Evolutionary conservation across 371 early-diverging fungal species (phyloP).

Genomic region (Mucor plumbeus): DNA sequence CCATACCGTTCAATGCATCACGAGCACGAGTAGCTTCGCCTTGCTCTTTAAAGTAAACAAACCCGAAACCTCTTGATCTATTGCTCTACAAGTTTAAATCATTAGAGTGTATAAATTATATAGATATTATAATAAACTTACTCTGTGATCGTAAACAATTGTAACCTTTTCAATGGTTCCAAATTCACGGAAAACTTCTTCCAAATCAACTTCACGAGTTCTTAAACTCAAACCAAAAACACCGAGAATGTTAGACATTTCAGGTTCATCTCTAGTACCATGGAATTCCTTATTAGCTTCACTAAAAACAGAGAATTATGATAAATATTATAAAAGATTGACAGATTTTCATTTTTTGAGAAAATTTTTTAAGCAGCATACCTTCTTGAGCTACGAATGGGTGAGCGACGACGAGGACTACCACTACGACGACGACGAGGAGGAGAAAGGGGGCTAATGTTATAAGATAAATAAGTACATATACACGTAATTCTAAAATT

Average conservation of each 20-base stretch:
- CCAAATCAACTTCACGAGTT: slow-evolving; percentile 72
- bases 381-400: slow-evolving; percentile 34
- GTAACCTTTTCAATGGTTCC: slow-evolving; percentile 66
- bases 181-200: slow-evolving; percentile 70
- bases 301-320: slow-evolving; percentile 13
- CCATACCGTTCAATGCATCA: slow-evolving; percentile 57
- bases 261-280: slow-evolving; percentile 54
- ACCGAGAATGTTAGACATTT: slow-evolving; percentile 70
- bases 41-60: slow-evolving; percentile 85
- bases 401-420: slow-evolving; percentile 38
- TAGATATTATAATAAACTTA: slow-evolving; percentile 31
- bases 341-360: background rate
- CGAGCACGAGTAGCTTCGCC: slow-evolving; percentile 82
- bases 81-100: slow-evolving; percentile 27
- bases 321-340: background rate
- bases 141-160: slow-evolving; percentile 65
- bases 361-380: background rate
- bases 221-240: slow-evolving; percentile 81
- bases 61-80: slow-evolving; percentile 79
- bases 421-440: slow-evolving; percentile 43
- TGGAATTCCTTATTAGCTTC: slow-evolving; percentile 50
- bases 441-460: slow-evolving; percentile 24
- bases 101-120: background rate
- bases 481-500: background rate
- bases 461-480: background rate